Base-by-base conservation (phyloP, 495 filamentous ascomycete species). In the Penicillium canescens region DNA sequence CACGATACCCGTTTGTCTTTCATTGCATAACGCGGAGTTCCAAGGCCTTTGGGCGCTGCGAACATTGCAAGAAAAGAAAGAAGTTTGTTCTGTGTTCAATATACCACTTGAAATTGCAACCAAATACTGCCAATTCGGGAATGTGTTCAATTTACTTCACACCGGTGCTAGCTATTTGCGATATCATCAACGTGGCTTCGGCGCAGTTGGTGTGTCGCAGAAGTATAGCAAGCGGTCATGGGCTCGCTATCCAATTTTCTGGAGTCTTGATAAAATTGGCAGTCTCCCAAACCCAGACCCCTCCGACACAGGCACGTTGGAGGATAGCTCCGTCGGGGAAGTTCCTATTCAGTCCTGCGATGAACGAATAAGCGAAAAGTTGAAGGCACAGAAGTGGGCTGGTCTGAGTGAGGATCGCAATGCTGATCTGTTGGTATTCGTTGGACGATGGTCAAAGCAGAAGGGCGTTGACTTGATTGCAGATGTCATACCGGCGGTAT, bases 401-500 rank as follows among this genome's bases (percentile, higher is more conserved):
- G 79, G 79, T 4, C 69, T 89, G 0, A 70, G 83, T 6, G 68
- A 80, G 52, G 74, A 86, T 49, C 75, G 82, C 14, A 69, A 76
- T 7, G 86, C 85, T 2, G 86, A 89, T 43, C 72, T 89, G 2
- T 82, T 89, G 48, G 85, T 88, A 1, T 89, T 89, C 56, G 86
- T 89, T 18, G 86, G 86, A 21, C 81, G 86, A 24, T 89, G 86
- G 86, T 85, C 81, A 10, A 80, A 82, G 70, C 86, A 89, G 56
- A 89, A 88, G 67, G 86, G 86, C 31, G 76, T 89, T 28, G 86
- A 89, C 65, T 68, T 88, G 31, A 87, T 89, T 58, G 86, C 86
- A 10, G 86, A 89, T 55, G 77, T 87, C 34, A 84, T 87, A 60
- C 84, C 85, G 13, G 74, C 78, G 14, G 74, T 88, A 28, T 61